These are phyloP conservation scores for Plasmodium vinckei DNA, from an alignment of 169 alveolate species.

Conservation along the genomic window DNA sequence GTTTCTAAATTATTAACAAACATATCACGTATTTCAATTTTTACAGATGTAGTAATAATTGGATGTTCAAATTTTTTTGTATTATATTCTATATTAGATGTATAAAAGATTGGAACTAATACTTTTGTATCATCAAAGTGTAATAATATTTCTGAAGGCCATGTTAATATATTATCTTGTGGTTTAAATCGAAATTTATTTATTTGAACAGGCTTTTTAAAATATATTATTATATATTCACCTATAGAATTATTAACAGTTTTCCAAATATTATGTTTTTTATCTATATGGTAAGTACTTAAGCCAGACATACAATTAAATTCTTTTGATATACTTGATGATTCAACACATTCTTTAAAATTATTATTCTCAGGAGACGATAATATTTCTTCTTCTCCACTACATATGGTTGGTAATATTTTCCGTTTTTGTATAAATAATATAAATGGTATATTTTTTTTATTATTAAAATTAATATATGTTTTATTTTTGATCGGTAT, in stretches of 20 bases:
- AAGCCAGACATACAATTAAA: constrained; percentile 80
- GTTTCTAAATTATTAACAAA: constrained; percentile 67
- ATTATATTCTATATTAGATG: constrained; percentile 78
- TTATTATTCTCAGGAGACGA: constrained; percentile 11
- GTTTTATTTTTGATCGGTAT: constrained; percentile 38
- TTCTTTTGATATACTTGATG: constrained; percentile 44
- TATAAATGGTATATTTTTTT: constrained; percentile 35
- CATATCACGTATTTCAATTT: constrained; percentile 78
- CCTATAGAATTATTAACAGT: constrained; percentile 74
- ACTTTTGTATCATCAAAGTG: constrained; percentile 79
- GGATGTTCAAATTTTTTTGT: constrained; percentile 79
- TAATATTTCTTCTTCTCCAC: constrained; percentile 32
- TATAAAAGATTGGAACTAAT: constrained; percentile 78
- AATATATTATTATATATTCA: constrained; percentile 74
- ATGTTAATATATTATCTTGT: constrained; percentile 79
- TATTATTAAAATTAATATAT: constrained; percentile 15
- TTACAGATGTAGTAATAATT: constrained; percentile 74
- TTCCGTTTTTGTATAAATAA: constrained; percentile 33
- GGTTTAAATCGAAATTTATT: constrained; percentile 80
- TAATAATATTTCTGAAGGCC: constrained; percentile 82
- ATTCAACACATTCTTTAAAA: constrained; percentile 41
- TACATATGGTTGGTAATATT: constrained; percentile 50
- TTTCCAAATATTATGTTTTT: constrained; percentile 80
- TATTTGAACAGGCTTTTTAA: constrained; percentile 80
- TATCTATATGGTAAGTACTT: constrained; percentile 78